These are phyloP conservation scores for Thamnidium elegans DNA, from an alignment of 192 early-diverging fungal species.

Conservation along the genomic window DNA sequence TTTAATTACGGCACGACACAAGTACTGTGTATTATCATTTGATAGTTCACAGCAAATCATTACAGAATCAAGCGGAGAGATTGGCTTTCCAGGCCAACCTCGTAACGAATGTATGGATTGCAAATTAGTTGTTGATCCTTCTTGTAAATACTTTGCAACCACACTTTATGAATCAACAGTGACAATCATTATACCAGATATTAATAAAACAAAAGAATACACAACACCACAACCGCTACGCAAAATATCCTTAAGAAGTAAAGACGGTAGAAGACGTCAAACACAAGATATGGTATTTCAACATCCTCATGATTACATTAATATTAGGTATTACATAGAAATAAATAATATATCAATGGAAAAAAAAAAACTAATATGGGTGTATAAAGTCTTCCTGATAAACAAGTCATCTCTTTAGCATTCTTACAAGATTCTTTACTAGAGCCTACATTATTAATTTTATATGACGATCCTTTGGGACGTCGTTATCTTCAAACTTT, in stretches of 20 bases:
- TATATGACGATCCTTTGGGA: constrained; percentile 60
- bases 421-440: constrained; percentile 41
- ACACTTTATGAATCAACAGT: constrained; percentile 15
- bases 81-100: constrained; percentile 40
- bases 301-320: constrained; percentile 11
- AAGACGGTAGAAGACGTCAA: constrained; percentile 15
- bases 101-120: constrained; percentile 30
- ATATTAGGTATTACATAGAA: constrained; percentile 8
- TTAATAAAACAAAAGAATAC: background rate
- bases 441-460: constrained; percentile 52
- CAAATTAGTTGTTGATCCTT: constrained; percentile 12
- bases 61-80: constrained; percentile 66
- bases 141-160: constrained; percentile 8
- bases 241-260: constrained; percentile 1
- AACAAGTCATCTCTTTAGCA: constrained; percentile 44
- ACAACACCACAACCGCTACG: background rate
- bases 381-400: constrained; percentile 19
- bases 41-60: constrained; percentile 41
- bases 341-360: background rate
- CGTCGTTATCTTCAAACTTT: constrained; percentile 59
- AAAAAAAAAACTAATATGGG: background rate
- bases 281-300: background rate
- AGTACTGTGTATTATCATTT: constrained; percentile 75
- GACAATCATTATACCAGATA: constrained; percentile 14
- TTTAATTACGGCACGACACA: constrained; percentile 62